Conservation (phyloP, 2,329 filamentous ascomycete genomes). For the Alternaria tenuissima region DNA sequence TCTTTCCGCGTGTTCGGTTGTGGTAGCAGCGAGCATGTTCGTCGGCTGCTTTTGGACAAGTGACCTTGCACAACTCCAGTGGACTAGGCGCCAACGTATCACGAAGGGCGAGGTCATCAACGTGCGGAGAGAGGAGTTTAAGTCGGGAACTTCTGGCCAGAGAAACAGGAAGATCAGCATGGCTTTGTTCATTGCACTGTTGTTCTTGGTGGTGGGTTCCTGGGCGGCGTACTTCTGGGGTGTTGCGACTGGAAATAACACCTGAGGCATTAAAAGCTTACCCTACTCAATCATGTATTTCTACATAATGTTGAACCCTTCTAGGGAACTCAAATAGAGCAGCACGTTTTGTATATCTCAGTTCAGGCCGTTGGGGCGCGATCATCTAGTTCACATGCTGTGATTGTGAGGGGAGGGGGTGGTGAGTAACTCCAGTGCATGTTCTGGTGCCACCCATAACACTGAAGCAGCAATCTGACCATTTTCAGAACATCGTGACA, state of each 20-base stretch:
- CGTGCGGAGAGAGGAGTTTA: slow-evolving; percentile 53
- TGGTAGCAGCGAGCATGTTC: slow-evolving; percentile 56
- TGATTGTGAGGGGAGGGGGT: too few relatives aligned
- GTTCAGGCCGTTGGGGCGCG: not conserved
- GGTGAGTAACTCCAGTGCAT: too few relatives aligned
- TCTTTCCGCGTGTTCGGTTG: slow-evolving; percentile 60
- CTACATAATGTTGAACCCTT: too few relatives aligned
- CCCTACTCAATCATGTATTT: not conserved
- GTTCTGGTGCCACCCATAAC: too few relatives aligned
- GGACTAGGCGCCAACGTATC: slow-evolving; percentile 64
- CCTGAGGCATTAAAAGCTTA: not conserved
- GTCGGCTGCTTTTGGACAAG: slow-evolving; percentile 50
- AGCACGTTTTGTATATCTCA: too few relatives aligned
- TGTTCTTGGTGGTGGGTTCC: slow-evolving; percentile 60
- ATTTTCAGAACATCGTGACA: too few relatives aligned
- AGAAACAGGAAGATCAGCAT: slow-evolving; percentile 54
- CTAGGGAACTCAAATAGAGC: too few relatives aligned
- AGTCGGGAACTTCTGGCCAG: slow-evolving; percentile 38
- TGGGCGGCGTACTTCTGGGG: slow-evolving; percentile 70
- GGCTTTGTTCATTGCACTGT: slow-evolving; percentile 55
- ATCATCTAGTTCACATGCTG: too few relatives aligned
- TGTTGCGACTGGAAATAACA: slow-evolving; percentile 60
- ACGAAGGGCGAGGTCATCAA: slow-evolving; percentile 56
- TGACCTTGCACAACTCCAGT: slow-evolving; percentile 63
- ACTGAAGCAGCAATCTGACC: too few relatives aligned